Percentiles rank a stretch among this genome's conserved stretches.
These are phyloP conservation scores for Pleomassaria siparia DNA, from an alignment of 2,329 filamentous ascomycete species.

Conservation along the genomic window DNA sequence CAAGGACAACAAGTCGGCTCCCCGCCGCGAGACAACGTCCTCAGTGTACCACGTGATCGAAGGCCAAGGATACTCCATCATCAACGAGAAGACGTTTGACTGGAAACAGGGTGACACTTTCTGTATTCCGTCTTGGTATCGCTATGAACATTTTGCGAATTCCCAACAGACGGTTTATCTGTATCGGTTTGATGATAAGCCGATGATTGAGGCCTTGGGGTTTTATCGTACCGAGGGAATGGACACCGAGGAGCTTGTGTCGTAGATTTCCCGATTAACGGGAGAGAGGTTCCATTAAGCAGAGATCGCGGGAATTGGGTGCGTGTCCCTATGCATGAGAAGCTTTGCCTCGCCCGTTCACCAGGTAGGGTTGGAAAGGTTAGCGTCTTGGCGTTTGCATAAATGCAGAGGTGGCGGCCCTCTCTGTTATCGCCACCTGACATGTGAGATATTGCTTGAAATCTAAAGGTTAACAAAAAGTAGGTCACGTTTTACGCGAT, in stretches of 20 bases:
- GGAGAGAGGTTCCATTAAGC: background rate
- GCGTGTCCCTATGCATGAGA: no score
- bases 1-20: conserved; percentile 40
- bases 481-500: no score
- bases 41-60: conserved; percentile 57
- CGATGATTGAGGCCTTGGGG: conserved; percentile 55
- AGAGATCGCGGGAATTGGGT: no score
- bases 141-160: conserved; percentile 51
- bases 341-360: no score
- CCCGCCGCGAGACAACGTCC: conserved; percentile 53
- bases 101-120: conserved; percentile 59
- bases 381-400: no score
- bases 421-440: no score
- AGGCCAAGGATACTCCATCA: conserved; percentile 47
- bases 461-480: no score
- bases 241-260: conserved; percentile 46
- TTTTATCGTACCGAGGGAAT: conserved; percentile 50
- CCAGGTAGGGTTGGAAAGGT: no score
- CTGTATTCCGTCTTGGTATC: conserved; percentile 56
- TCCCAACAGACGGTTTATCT: conserved; percentile 47
- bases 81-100: conserved; percentile 41
- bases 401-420: no score
- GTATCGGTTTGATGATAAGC: conserved; percentile 58
- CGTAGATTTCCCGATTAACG: background rate
- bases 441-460: no score